Evolutionary conservation across 352 stramenopile species (phyloP).

Genomic region (Halophytophthora polymorphica): DNA sequence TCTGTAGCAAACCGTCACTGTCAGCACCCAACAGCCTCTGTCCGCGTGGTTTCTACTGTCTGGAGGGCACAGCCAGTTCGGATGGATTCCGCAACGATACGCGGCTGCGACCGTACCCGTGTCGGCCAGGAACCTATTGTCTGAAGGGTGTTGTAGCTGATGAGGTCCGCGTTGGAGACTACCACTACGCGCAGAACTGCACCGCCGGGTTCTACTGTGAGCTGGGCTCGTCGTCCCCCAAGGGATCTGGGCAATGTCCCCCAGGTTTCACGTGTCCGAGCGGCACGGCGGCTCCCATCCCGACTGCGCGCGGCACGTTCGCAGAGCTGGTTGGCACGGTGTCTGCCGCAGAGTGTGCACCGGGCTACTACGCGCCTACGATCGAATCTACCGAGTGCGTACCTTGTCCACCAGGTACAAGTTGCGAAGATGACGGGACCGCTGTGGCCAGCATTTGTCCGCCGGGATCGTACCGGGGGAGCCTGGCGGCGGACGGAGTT

Average conservation of each 20-base stretch:
- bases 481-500: slow-evolving; percentile 80
- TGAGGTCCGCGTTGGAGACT: slow-evolving; percentile 84
- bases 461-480: slow-evolving; percentile 92
- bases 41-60: slow-evolving; percentile 94
- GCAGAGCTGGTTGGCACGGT: slow-evolving; percentile 91
- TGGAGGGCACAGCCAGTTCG: slow-evolving; percentile 91
- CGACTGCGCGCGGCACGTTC: slow-evolving; percentile 90
- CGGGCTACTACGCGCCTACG: slow-evolving; percentile 95
- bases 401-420: slow-evolving; percentile 90
- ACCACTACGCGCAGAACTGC: slow-evolving; percentile 92
- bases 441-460: slow-evolving; percentile 87
- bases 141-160: slow-evolving; percentile 91
- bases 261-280: slow-evolving; percentile 92
- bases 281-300: slow-evolving; percentile 92
- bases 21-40: slow-evolving; percentile 91
- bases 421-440: slow-evolving; percentile 89
- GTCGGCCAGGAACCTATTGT: slow-evolving; percentile 94
- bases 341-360: slow-evolving; percentile 88
- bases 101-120: slow-evolving; percentile 93
- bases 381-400: slow-evolving; percentile 93
- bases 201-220: slow-evolving; percentile 95
- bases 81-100: slow-evolving; percentile 97
- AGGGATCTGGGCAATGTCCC: slow-evolving; percentile 93
- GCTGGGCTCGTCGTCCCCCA: slow-evolving; percentile 87
- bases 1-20: slow-evolving; percentile 87